Percentiles rank a stretch among this genome's conserved stretches.
Conservation (phyloP, 805 yeast species). For the Teunomyces lycoperdinae region DNA sequence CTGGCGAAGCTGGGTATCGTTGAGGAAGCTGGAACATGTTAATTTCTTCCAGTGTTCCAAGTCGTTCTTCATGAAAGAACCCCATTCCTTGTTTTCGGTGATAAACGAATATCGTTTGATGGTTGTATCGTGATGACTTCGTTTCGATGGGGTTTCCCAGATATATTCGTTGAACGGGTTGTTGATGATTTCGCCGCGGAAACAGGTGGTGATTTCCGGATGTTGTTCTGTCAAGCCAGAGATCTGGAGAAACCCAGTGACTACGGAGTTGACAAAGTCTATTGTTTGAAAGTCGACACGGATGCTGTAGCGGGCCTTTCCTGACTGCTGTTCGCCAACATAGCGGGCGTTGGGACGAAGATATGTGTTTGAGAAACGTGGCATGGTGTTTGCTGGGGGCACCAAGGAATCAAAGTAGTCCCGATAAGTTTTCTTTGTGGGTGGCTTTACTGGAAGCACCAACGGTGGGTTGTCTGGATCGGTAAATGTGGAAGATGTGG, state of each 20-base stretch:
- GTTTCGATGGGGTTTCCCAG: slow-evolving; percentile 16
- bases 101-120: slow-evolving; percentile 46
- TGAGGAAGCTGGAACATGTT: slow-evolving; percentile 48
- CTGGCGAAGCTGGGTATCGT: slow-evolving; percentile 28
- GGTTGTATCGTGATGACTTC: slow-evolving; percentile 9
- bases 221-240: slow-evolving; percentile 61
- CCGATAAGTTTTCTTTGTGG: background rate
- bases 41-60: slow-evolving; percentile 53
- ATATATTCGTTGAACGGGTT: slow-evolving; percentile 30
- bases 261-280: slow-evolving; percentile 47
- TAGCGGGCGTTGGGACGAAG: slow-evolving; percentile 62
- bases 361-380: slow-evolving; percentile 38
- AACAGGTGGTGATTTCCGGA: slow-evolving; percentile 67
- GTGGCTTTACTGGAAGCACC: background rate
- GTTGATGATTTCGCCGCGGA: slow-evolving; percentile 69
- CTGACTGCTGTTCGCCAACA: slow-evolving; percentile 70
- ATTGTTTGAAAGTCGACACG: slow-evolving; percentile 66
- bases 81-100: slow-evolving; percentile 61
- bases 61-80: slow-evolving; percentile 39
- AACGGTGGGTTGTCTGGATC: background rate
- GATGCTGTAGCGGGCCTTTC: slow-evolving; percentile 61
- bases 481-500: too few species aligned
- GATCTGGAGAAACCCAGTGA: slow-evolving; percentile 62
- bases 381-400: slow-evolving; percentile 6
- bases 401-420: background rate